Evolutionary conservation across 2,329 filamentous ascomycete species (phyloP).

Genomic region (Mycosphaerella sp.): DNA sequence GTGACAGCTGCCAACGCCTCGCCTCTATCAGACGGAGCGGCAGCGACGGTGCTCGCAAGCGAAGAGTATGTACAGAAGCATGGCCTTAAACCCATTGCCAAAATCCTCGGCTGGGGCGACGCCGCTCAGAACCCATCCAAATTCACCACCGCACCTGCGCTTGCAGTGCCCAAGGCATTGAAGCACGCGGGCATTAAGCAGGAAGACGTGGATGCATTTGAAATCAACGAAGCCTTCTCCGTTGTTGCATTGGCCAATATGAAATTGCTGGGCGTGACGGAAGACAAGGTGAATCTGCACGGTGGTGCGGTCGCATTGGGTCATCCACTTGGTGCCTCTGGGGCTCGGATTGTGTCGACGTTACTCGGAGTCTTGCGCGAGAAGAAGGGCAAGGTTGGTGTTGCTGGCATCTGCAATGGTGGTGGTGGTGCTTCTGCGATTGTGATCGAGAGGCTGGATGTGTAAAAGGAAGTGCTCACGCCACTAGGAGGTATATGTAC

Average conservation of each 20-base stretch:
- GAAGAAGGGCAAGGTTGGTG: constrained; percentile 89
- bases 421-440: constrained; percentile 92
- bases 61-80: constrained; percentile 92
- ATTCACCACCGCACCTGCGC: constrained; percentile 88
- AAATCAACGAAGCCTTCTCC: constrained; percentile 99
- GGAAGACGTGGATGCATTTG: constrained; percentile 80
- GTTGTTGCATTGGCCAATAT: constrained; percentile 95
- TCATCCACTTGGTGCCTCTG: constrained; percentile 88
- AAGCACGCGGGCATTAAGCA: constrained; percentile 82
- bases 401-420: constrained; percentile 95
- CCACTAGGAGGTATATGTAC: no score
- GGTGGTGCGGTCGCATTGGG: constrained; percentile 94
- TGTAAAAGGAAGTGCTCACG: background rate
- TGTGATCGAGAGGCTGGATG: constrained; percentile 61
- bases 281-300: constrained; percentile 89
- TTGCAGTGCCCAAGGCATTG: constrained; percentile 95
- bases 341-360: constrained; percentile 88
- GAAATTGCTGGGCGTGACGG: constrained; percentile 72
- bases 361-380: constrained; percentile 80
- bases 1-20: constrained; percentile 96
- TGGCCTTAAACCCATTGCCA: constrained; percentile 82
- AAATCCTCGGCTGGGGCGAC: constrained; percentile 96
- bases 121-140: constrained; percentile 85
- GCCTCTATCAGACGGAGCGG: constrained; percentile 89
- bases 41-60: constrained; percentile 86